Evolutionary conservation across 306 rosid genomes (phyloP).

Genomic region (Fagus crenata): DNA sequence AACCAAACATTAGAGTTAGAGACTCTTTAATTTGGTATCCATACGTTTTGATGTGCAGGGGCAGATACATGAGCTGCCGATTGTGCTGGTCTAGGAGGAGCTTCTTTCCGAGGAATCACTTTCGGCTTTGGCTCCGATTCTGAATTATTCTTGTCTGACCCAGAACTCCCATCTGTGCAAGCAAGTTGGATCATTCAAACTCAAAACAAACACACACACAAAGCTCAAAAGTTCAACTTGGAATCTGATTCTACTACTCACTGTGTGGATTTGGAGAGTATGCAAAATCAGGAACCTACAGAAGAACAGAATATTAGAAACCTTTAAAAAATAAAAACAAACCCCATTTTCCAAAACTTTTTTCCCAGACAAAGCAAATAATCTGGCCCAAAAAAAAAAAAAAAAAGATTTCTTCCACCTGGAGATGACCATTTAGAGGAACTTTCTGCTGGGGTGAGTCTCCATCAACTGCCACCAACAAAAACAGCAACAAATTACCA

Average conservation of each 20-base stretch:
- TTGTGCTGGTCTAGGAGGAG: constrained; percentile 58
- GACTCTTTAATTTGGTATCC: constrained; percentile 52
- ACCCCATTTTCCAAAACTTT: constrained; percentile 13
- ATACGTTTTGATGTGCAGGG: constrained; percentile 70
- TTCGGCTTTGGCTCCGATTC: constrained; percentile 77
- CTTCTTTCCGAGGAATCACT: constrained; percentile 56
- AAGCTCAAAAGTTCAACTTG: constrained; percentile 24
- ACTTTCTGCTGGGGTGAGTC: constrained; percentile 81
- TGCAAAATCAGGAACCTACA: constrained; percentile 96
- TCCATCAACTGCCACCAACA: constrained; percentile 65
- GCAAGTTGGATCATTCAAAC: constrained; percentile 19
- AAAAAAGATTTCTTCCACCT: constrained; percentile 52
- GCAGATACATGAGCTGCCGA: constrained; percentile 33
- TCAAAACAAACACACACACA: neutral
- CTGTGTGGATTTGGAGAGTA: constrained; percentile 98
- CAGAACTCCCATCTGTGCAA: constrained; percentile 78
- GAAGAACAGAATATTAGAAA: constrained; percentile 41
- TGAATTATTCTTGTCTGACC: constrained; percentile 79
- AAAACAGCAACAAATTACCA: constrained; percentile 13
- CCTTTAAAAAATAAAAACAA: constrained; percentile 18
- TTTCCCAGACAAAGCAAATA: constrained; percentile 3
- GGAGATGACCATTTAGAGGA: constrained; percentile 70
- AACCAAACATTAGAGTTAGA: constrained; percentile 46
- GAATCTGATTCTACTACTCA: constrained; percentile 64
- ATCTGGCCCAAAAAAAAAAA: neutral